These are phyloP conservation scores for Candida nanaspora DNA, from an alignment of 805 yeast genomes.

Conservation along the genomic window DNA sequence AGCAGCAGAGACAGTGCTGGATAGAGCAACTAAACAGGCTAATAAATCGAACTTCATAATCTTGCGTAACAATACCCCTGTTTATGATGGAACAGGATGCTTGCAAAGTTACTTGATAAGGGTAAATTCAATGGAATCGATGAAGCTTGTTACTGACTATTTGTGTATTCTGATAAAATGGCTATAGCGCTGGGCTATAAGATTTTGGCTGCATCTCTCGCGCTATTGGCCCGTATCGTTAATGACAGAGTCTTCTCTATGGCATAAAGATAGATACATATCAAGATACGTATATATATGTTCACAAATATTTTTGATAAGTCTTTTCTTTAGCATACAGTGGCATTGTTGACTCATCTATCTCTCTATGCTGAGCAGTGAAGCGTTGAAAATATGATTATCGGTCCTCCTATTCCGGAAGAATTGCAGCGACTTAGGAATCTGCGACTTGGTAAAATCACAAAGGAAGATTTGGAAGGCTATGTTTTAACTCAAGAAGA, in stretches of 20 bases:
- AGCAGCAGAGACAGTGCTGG: not conserved
- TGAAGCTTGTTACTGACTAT: not conserved
- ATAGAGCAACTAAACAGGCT: not conserved
- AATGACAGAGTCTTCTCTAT: not conserved
- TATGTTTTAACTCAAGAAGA: constrained; percentile 2
- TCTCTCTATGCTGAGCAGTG: too few relatives aligned
- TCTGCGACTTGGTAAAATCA: constrained; percentile 7
- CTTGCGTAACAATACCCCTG: too few relatives aligned
- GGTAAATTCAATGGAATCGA: not conserved
- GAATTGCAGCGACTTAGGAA: constrained; percentile 13
- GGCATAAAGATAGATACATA: too few relatives aligned
- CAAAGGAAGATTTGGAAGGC: constrained; percentile 1
- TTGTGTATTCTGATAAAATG: too few relatives aligned
- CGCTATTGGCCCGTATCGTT: not conserved
- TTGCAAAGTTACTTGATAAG: too few relatives aligned
- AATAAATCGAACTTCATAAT: not conserved
- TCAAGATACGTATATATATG: too few relatives aligned
- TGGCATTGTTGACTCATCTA: too few relatives aligned
- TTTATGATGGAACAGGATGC: too few relatives aligned
- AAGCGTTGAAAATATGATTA: not conserved
- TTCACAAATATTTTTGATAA: too few relatives aligned
- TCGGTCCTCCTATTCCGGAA: constrained; percentile 21
- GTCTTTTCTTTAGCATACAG: too few relatives aligned
- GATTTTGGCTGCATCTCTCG: not conserved
- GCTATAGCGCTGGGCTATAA: not conserved